Conservation (phyloP, 73 alveolate species). For the Stentor roeselii region DNA sequence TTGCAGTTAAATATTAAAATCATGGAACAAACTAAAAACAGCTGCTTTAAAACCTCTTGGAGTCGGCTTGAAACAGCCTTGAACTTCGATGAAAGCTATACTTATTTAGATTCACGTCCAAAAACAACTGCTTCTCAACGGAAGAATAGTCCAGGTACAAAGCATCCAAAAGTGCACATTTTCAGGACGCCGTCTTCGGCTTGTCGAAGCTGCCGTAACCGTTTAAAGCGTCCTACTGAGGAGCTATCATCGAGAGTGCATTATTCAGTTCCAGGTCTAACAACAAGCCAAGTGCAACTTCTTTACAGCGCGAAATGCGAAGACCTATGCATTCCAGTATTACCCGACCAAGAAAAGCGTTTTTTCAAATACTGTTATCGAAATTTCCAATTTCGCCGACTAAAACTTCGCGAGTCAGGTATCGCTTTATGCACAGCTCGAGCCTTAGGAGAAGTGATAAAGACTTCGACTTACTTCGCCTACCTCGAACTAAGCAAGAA, state of each 20-base stretch:
- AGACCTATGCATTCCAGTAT: conserved; percentile 25
- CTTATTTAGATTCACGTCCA: not conserved
- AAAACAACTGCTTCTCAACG: not conserved
- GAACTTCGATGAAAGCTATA: not conserved
- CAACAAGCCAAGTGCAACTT: not conserved
- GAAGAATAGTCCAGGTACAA: not conserved
- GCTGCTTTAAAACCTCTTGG: not conserved
- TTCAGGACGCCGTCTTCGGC: not conserved
- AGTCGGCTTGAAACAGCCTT: not conserved
- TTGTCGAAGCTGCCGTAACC: not conserved
- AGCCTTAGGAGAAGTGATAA: conserved; percentile 5
- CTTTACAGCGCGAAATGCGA: conserved; percentile 21
- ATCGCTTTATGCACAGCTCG: not conserved
- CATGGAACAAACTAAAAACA: not conserved
- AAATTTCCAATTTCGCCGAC: not conserved
- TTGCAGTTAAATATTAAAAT: too few relatives aligned
- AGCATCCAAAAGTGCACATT: not conserved
- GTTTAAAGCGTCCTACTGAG: not conserved
- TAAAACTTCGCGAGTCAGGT: not conserved
- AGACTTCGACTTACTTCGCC: conserved; percentile 10
- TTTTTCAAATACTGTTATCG: conserved; percentile 2
- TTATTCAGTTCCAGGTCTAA: not conserved
- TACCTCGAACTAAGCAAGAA: conserved; percentile 33
- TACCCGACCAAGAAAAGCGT: conserved; percentile 19
- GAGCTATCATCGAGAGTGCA: not conserved